Evolutionary conservation across 2,329 filamentous ascomycete genomes (phyloP).

Genomic region (Xylariaceae sp.): DNA sequence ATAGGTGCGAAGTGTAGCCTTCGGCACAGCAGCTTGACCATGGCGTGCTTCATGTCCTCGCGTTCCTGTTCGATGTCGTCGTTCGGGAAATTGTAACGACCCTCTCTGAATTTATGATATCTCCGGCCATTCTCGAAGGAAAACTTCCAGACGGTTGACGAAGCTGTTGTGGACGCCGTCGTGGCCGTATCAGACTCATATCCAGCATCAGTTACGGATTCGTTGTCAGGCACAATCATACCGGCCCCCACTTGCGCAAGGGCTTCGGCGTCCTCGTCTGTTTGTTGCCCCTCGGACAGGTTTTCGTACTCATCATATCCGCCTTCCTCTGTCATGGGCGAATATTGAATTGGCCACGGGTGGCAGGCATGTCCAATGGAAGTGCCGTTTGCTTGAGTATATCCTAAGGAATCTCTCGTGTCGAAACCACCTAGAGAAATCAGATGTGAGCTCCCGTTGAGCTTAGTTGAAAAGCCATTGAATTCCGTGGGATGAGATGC

Average conservation of each 20-base stretch:
- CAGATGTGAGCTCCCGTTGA: slow-evolving; percentile 13
- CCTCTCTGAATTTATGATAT: slow-evolving; percentile 46
- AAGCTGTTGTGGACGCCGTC: slow-evolving; percentile 35
- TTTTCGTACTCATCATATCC: background rate
- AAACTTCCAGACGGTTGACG: slow-evolving; percentile 43
- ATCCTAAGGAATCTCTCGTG: slow-evolving; percentile 2
- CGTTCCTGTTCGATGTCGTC: slow-evolving; percentile 49
- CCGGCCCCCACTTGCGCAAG: slow-evolving; percentile 12
- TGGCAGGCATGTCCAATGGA: slow-evolving; percentile 16
- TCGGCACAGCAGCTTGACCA: slow-evolving; percentile 36
- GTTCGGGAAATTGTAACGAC: slow-evolving; percentile 44
- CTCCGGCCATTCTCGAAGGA: slow-evolving; percentile 47
- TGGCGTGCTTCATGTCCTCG: slow-evolving; percentile 38
- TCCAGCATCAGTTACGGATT: slow-evolving; percentile 19
- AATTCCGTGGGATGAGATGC: slow-evolving; percentile 3
- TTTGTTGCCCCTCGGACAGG: slow-evolving; percentile 1
- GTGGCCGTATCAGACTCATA: slow-evolving; percentile 29
- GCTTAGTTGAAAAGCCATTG: slow-evolving; percentile 10
- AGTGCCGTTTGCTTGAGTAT: slow-evolving; percentile 3
- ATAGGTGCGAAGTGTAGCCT: slow-evolving; percentile 28
- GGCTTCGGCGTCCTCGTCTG: slow-evolving; percentile 14
- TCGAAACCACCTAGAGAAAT: slow-evolving; percentile 6
- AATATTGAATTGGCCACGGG: slow-evolving; percentile 1
- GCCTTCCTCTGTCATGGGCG: slow-evolving; percentile 12
- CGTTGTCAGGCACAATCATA: slow-evolving; percentile 10